Conservation (phyloP, 2,329 filamentous ascomycete species). For the Microdochium paspali region DNA sequence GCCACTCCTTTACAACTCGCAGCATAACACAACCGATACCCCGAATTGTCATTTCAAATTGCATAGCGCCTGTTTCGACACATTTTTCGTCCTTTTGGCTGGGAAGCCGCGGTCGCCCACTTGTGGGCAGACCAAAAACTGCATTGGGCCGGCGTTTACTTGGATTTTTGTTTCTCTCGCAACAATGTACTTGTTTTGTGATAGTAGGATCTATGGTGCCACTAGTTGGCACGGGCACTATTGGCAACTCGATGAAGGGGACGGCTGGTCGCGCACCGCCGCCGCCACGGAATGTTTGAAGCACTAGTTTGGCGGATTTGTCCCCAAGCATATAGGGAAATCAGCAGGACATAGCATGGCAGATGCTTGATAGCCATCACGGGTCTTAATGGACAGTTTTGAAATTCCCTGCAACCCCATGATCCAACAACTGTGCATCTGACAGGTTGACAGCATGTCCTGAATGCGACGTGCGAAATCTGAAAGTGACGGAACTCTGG, state of each 20-base stretch:
- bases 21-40: constrained; percentile 22
- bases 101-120: constrained; percentile 15
- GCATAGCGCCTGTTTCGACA: constrained; percentile 44
- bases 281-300: too few relatives aligned
- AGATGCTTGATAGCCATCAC: too few relatives aligned
- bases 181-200: not conserved
- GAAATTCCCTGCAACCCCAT: too few relatives aligned
- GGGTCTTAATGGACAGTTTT: too few relatives aligned
- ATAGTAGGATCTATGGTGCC: not conserved
- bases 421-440: too few relatives aligned
- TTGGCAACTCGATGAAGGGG: not conserved
- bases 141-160: constrained; percentile 23
- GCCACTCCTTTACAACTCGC: constrained; percentile 23
- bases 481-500: too few relatives aligned
- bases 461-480: too few relatives aligned
- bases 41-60: constrained; percentile 33
- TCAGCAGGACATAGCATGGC: too few relatives aligned
- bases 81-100: constrained; percentile 11
- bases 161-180: constrained; percentile 8
- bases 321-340: too few relatives aligned
- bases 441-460: too few relatives aligned
- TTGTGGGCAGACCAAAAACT: constrained; percentile 16
- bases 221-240: not conserved
- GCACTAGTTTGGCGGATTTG: too few relatives aligned
- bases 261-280: too few relatives aligned